Conservation (phyloP, 768 basidiomycete genomes). For the Mycena alexandri region DNA sequence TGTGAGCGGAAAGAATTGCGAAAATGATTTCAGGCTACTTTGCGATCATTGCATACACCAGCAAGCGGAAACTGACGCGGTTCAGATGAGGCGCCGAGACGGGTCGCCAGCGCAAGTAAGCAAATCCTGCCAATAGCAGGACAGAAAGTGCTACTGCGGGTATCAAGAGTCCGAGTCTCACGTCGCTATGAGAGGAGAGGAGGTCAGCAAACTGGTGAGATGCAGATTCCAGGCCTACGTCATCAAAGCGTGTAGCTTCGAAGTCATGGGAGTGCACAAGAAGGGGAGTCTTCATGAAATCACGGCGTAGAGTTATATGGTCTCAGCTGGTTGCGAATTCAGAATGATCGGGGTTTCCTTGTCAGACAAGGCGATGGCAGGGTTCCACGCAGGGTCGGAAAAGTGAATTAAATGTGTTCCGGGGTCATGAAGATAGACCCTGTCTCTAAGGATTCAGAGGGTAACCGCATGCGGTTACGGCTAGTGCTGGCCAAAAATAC, state of each 20-base stretch:
- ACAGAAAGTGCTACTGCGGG: background rate
- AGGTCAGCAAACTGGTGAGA: background rate
- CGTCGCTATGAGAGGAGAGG: background rate
- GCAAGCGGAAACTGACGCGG: slow-evolving; percentile 25
- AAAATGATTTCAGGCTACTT: slow-evolving; percentile 30
- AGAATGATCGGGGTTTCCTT: too few relatives aligned
- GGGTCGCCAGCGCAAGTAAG: background rate
- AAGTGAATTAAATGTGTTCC: too few relatives aligned
- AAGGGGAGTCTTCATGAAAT: too few relatives aligned
- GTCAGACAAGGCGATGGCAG: too few relatives aligned
- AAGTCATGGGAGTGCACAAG: too few relatives aligned
- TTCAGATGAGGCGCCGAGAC: slow-evolving; percentile 7
- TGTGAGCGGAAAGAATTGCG: background rate
- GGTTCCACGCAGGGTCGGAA: too few relatives aligned
- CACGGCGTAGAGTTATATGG: too few relatives aligned
- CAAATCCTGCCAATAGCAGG: background rate
- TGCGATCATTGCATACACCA: slow-evolving; percentile 3
- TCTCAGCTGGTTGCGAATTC: too few relatives aligned
- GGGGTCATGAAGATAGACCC: too few relatives aligned
- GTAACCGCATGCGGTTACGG: too few relatives aligned
- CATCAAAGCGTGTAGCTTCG: background rate
- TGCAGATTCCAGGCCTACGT: background rate
- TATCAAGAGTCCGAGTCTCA: background rate
- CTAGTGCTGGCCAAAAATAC: too few relatives aligned
- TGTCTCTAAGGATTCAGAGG: too few relatives aligned